A percentile compares a stretch with the other conserved stretches of the same genome.
Evolutionary conservation across 495 filamentous ascomycete genomes (phyloP).

Genomic region (Podospora fimiseda): DNA sequence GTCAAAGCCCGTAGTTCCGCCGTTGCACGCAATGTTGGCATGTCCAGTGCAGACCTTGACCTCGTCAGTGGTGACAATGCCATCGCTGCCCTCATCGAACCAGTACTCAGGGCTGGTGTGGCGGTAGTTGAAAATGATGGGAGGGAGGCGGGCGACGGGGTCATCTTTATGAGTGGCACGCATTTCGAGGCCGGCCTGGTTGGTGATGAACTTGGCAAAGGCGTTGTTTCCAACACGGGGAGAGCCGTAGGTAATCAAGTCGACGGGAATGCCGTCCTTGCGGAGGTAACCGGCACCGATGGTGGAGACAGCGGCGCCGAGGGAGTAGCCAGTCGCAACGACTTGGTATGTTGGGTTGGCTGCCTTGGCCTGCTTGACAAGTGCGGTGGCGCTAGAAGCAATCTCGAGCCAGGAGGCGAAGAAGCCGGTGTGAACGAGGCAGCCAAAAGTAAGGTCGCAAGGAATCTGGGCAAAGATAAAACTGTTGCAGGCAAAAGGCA

Average conservation of each 20-base stretch:
- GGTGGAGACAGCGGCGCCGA: conserved; percentile 60
- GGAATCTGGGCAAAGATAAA: conserved; percentile 26
- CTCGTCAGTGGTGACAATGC: conserved; percentile 21
- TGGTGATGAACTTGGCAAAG: conserved; percentile 52
- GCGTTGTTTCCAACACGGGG: conserved; percentile 59
- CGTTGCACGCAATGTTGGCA: conserved; percentile 37
- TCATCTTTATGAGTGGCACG: conserved; percentile 65
- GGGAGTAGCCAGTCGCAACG: conserved; percentile 59
- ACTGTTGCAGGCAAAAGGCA: conserved; percentile 11
- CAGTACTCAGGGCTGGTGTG: conserved; percentile 68
- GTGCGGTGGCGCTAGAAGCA: conserved; percentile 11
- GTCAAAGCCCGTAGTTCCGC: conserved; percentile 25
- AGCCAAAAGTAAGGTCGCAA: conserved; percentile 29
- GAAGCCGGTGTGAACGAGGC: conserved; percentile 38
- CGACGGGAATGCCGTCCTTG: conserved; percentile 35
- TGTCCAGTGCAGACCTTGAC: conserved; percentile 34
- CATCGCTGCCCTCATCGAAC: conserved; percentile 24
- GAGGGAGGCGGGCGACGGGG: conserved; percentile 59
- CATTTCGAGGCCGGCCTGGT: conserved; percentile 43
- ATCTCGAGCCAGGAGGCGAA: conserved; percentile 32
- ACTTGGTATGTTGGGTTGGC: conserved; percentile 48
- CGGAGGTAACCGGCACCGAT: conserved; percentile 55
- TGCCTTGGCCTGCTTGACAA: conserved; percentile 20
- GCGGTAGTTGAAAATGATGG: conserved; percentile 45
- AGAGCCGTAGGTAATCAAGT: conserved; percentile 58